phyloP scores from a whole-genome alignment of 257 asterid genomes.

The Solanum virginianum region DNA sequence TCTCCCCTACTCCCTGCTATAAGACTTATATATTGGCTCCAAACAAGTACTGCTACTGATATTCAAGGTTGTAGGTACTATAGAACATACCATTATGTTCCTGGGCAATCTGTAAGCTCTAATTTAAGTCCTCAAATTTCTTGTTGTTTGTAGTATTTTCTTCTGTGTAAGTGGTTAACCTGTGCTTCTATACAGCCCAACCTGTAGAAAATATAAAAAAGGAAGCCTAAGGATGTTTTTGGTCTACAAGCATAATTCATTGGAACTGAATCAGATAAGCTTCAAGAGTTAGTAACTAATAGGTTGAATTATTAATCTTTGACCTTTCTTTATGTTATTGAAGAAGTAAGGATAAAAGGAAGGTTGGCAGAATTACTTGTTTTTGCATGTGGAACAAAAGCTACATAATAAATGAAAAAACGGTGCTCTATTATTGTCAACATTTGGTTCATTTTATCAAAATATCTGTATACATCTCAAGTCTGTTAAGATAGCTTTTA shows the following conservation, averaged over 20 bases:
- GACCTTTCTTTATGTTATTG: background rate
- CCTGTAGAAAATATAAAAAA: background rate
- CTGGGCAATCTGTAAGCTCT: background rate
- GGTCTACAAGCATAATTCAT: background rate
- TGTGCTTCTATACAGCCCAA: background rate
- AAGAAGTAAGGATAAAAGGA: background rate
- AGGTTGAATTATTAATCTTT: background rate
- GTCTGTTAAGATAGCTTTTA: background rate
- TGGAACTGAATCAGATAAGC: background rate
- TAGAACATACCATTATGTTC: background rate
- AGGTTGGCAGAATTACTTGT: background rate
- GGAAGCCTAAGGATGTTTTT: background rate
- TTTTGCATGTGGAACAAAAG: background rate
- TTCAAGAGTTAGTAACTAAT: background rate
- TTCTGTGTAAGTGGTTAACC: background rate
- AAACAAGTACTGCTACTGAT: background rate
- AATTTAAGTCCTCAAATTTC: background rate
- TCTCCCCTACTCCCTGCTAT: background rate
- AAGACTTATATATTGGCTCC: background rate
- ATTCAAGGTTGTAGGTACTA: background rate
- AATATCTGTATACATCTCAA: background rate
- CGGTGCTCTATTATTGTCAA: background rate
- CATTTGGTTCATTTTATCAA: background rate
- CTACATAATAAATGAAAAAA: background rate
- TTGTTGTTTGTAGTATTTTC: background rate